Conservation (phyloP, 2,329 filamentous ascomycete species). For the Ceratocystis colombiana region DNA sequence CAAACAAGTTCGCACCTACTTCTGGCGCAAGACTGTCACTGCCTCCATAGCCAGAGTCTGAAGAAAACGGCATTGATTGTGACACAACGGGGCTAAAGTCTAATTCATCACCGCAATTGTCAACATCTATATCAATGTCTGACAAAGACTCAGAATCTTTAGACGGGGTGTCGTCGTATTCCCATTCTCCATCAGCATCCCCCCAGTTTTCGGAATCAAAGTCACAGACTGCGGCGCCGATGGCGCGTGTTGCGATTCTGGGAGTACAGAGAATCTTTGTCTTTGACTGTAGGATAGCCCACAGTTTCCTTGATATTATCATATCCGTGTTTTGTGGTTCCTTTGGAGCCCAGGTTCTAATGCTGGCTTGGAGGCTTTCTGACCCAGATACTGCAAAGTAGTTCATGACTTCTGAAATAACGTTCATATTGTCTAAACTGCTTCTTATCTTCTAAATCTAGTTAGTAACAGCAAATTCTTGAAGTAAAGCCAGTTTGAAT, state of each 20-base stretch:
- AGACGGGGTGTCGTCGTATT: not conserved
- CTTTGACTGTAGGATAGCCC: conserved; percentile 23
- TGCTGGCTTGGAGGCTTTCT: conserved; percentile 20
- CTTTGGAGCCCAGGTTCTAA: conserved; percentile 8
- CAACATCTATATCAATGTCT: conserved; percentile 23
- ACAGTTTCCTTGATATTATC: conserved; percentile 20
- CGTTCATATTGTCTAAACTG: conserved; percentile 22
- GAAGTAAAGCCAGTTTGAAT: not conserved
- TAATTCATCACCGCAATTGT: conserved; percentile 5
- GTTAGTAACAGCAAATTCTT: not conserved
- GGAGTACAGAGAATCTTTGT: conserved; percentile 16
- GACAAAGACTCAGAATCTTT: conserved; percentile 10
- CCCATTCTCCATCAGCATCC: conserved; percentile 16
- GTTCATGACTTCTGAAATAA: conserved; percentile 23
- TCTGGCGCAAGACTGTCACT: conserved; percentile 16
- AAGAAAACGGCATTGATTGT: conserved; percentile 13
- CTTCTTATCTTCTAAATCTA: conserved; percentile 18
- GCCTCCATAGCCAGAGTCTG: conserved; percentile 13
- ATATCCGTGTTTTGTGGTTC: not conserved
- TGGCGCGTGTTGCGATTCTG: not conserved
- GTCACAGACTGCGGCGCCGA: not conserved
- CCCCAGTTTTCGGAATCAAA: conserved; percentile 18
- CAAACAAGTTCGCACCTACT: conserved; percentile 1
- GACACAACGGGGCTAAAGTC: not conserved
- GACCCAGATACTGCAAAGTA: conserved; percentile 24